Percentiles rank a stretch among this genome's conserved stretches.
Conservation (phyloP, 192 early-diverging fungal species). For the Coemansia sp. region DNA sequence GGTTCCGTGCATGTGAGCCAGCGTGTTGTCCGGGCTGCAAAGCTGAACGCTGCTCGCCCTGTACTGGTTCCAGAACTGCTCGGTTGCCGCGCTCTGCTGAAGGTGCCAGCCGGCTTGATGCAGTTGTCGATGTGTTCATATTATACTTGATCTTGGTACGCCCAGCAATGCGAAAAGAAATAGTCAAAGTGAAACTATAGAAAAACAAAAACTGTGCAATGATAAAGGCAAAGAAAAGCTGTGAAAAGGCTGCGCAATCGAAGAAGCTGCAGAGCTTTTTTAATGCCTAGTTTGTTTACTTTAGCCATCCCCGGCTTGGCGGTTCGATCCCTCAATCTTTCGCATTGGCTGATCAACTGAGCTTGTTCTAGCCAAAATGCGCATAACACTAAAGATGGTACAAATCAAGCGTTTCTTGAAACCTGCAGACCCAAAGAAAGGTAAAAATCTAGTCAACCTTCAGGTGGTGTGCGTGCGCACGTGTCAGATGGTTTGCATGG, state of each 20-base stretch:
- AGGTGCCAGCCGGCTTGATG: not conserved
- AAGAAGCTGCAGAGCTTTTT: not conserved
- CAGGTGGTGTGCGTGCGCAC: conserved; percentile 39
- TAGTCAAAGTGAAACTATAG: not conserved
- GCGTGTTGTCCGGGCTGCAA: not conserved
- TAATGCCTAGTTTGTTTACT: not conserved
- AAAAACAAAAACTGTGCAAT: not conserved
- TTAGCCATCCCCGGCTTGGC: not conserved
- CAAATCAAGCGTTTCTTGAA: conserved; percentile 1
- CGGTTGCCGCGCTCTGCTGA: not conserved
- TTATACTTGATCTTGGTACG: not conserved
- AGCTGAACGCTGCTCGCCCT: not conserved
- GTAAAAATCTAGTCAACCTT: conserved; percentile 26
- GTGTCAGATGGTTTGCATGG: conserved; percentile 21
- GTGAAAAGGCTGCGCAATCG: conserved; percentile 1
- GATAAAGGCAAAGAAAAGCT: not conserved
- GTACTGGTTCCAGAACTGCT: not conserved
- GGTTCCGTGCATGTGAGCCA: conserved; percentile 9
- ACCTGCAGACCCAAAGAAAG: conserved; percentile 1
- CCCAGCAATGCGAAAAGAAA: not conserved
- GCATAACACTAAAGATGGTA: not conserved
- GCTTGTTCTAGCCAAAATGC: not conserved
- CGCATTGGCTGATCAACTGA: not conserved
- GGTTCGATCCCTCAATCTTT: not conserved
- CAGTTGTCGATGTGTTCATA: not conserved